phyloP scores from a whole-genome alignment of 768 basidiomycete species.

The Pleurotus ostreatus region DNA sequence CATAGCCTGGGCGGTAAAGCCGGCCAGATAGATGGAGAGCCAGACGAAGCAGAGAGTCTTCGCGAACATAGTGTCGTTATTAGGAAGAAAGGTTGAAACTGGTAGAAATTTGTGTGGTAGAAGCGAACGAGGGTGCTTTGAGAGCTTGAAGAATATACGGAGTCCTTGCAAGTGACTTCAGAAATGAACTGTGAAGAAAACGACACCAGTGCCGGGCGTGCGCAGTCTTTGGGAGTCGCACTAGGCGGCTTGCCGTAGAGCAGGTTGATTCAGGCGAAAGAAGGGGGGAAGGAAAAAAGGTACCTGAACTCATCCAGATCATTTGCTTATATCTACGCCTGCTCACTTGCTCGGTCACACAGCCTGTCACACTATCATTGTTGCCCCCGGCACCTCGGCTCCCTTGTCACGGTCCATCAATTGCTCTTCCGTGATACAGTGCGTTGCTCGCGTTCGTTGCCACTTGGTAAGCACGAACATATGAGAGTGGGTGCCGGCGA shows the following conservation, averaged over 20 bases:
- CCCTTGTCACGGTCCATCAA: background rate
- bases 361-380: conserved; percentile 4
- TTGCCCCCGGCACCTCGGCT: conserved; percentile 4
- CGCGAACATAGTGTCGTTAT: conserved; percentile 35
- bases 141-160: conserved; percentile 19
- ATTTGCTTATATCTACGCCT: background rate
- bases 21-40: conserved; percentile 33
- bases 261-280: conserved; percentile 6
- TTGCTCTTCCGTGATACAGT: background rate
- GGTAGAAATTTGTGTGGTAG: conserved; percentile 16
- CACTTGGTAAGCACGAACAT: background rate
- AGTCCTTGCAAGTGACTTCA: conserved; percentile 19
- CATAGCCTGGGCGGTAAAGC: conserved; percentile 26
- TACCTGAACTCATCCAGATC: background rate
- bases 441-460: background rate
- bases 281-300: conserved; percentile 4
- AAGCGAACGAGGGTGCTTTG: conserved; percentile 24
- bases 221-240: conserved; percentile 34
- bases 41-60: conserved; percentile 35
- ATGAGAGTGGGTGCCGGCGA: background rate
- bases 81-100: conserved; percentile 13
- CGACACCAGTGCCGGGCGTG: conserved; percentile 54
- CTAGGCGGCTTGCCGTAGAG: conserved; percentile 31
- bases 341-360: conserved; percentile 6
- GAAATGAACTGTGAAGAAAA: conserved; percentile 32